These are phyloP conservation scores for Bryoglossum gracile DNA, from an alignment of 495 filamentous ascomycete genomes.

Conservation along the genomic window DNA sequence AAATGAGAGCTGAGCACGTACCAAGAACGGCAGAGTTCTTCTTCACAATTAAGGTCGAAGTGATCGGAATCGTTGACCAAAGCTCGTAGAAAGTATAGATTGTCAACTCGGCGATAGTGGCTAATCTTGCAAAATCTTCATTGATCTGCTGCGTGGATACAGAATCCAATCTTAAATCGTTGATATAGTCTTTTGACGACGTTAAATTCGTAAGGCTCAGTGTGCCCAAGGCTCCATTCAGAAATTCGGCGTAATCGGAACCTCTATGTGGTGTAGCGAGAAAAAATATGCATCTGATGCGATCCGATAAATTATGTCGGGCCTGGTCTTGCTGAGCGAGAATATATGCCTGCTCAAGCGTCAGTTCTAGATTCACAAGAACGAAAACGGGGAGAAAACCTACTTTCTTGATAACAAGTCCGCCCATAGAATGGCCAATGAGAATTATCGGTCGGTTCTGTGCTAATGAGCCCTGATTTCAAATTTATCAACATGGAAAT, in stretches of 20 bases:
- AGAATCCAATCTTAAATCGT: slow-evolving; percentile 34
- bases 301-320: slow-evolving; percentile 23
- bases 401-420: slow-evolving; percentile 47
- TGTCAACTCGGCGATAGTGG: slow-evolving; percentile 26
- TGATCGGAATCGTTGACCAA: slow-evolving; percentile 28
- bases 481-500: too few species aligned
- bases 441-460: slow-evolving; percentile 36
- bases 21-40: slow-evolving; percentile 40
- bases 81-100: slow-evolving; percentile 47
- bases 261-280: slow-evolving; percentile 47
- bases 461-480: too few species aligned
- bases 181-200: slow-evolving; percentile 34
- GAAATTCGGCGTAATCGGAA: slow-evolving; percentile 34
- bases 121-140: slow-evolving; percentile 40
- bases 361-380: too few species aligned
- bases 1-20: too few species aligned
- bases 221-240: slow-evolving; percentile 32
- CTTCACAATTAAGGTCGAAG: slow-evolving; percentile 32
- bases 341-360: too few species aligned
- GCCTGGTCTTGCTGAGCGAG: slow-evolving; percentile 22
- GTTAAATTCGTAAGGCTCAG: slow-evolving; percentile 13
- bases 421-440: slow-evolving; percentile 48
- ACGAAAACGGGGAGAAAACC: too few species aligned
- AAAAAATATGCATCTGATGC: slow-evolving; percentile 41
- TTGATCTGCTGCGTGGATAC: slow-evolving; percentile 35